phyloP scores from a whole-genome alignment of 1,284 basidiomycete species.

The Xanthoconium separans region DNA sequence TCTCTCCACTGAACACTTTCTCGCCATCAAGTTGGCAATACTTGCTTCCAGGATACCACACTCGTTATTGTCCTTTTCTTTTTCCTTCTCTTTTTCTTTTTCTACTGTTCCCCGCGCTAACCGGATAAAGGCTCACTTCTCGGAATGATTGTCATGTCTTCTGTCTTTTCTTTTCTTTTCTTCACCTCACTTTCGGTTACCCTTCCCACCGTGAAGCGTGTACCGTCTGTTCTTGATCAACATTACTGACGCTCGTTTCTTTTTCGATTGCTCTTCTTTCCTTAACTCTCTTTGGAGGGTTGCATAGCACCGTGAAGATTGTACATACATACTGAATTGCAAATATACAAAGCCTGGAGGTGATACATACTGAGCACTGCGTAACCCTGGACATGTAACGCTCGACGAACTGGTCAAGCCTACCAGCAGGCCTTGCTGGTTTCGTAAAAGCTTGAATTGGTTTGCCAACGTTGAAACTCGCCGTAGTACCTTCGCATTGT shows the following conservation, averaged over 20 bases:
- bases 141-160: background rate
- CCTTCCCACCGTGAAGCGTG: background rate
- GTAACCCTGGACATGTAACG: no score
- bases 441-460: no score
- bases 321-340: background rate
- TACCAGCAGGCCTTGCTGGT: no score
- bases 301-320: background rate
- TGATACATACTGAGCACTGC: no score
- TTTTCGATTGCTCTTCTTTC: background rate
- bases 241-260: background rate
- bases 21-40: background rate
- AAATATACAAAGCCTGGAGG: background rate
- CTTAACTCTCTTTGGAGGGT: background rate
- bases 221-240: background rate
- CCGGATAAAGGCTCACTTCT: slow-evolving; percentile 6
- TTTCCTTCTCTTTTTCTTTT: background rate
- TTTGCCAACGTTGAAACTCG: no score
- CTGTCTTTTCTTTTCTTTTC: background rate
- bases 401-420: no score
- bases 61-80: slow-evolving; percentile 11
- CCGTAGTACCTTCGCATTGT: no score
- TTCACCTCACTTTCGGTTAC: background rate
- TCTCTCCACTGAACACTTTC: background rate
- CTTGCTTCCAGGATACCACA: slow-evolving; percentile 21
- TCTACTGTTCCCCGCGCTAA: background rate